A percentile compares a stretch with the other conserved stretches of the same genome.
phyloP scores from a whole-genome alignment of 2,329 filamentous ascomycete genomes.

The Neonectria hederae region DNA sequence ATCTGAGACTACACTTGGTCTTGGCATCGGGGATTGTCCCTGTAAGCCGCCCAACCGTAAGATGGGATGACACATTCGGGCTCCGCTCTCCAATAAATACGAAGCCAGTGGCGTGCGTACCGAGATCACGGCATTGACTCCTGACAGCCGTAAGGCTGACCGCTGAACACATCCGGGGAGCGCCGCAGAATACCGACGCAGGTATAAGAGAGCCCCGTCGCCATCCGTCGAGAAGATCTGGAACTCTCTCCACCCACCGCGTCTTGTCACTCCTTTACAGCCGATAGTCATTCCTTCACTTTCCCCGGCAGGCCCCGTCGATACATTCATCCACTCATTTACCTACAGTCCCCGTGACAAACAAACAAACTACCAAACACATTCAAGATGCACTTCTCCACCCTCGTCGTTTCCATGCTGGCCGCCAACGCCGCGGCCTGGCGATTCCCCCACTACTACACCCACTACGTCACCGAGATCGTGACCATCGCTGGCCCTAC shows the following conservation, averaged over 20 bases:
- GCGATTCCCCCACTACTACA: slow-evolving; percentile 5
- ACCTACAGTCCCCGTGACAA: slow-evolving; percentile 19
- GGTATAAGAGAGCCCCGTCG: slow-evolving; percentile 11
- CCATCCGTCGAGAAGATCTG: not conserved
- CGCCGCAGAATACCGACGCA: not conserved
- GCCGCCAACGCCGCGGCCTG: slow-evolving; percentile 32
- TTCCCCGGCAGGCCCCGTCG: slow-evolving; percentile 22
- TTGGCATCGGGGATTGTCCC: not conserved
- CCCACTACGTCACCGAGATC: slow-evolving; percentile 14
- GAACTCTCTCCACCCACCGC: slow-evolving; percentile 7
- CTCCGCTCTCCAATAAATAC: slow-evolving; percentile 7
- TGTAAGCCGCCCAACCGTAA: slow-evolving; percentile 6
- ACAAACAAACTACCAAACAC: not conserved
- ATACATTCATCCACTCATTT: not conserved
- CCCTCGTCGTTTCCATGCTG: slow-evolving; percentile 17
- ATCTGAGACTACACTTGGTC: slow-evolving; percentile 1
- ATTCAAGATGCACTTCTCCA: slow-evolving; percentile 24
- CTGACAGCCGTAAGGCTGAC: not conserved
- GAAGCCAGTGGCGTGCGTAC: slow-evolving; percentile 1
- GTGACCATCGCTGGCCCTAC: slow-evolving; percentile 24
- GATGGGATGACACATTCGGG: slow-evolving; percentile 16
- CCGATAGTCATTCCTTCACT: slow-evolving; percentile 5
- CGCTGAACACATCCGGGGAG: not conserved
- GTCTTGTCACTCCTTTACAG: slow-evolving; percentile 23
- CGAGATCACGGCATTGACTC: not conserved